phyloP scores from a whole-genome alignment of 352 stramenopile species.

The Discostella stelligera region DNA sequence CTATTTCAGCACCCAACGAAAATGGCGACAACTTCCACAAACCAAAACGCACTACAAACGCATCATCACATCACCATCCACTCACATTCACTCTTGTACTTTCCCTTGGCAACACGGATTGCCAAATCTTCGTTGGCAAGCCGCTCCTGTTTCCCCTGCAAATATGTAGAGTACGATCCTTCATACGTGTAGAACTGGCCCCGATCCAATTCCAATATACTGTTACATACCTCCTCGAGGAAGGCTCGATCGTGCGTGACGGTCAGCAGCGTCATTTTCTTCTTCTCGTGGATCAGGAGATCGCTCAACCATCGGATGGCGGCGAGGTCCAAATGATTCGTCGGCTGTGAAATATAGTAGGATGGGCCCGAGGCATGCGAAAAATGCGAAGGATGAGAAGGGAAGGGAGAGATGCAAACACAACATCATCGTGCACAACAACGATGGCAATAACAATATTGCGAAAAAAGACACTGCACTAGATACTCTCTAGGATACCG shows the following conservation, averaged over 20 bases:
- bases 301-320: conserved; percentile 77
- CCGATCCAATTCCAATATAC: conserved; percentile 77
- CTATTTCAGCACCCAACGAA: not conserved
- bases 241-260: conserved; percentile 82
- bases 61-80: conserved; percentile 26
- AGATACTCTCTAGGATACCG: too few species aligned
- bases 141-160: conserved; percentile 72
- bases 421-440: not conserved
- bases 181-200: conserved; percentile 74
- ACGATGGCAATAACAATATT: too few species aligned
- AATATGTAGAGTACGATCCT: conserved; percentile 66
- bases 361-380: too few species aligned
- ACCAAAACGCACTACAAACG: not conserved
- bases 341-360: conserved; percentile 51
- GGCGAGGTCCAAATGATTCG: conserved; percentile 72
- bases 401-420: not conserved
- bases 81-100: conserved; percentile 58
- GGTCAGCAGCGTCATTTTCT: conserved; percentile 74
- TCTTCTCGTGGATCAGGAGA: conserved; percentile 55
- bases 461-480: too few species aligned
- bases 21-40: not conserved
- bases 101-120: conserved; percentile 58
- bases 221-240: conserved; percentile 77
- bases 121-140: conserved; percentile 73
- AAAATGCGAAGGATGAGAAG: not conserved